Evolutionary conservation across 176 grass and related monocot species (phyloP).

Genomic region (Carex myosuroides): DNA sequence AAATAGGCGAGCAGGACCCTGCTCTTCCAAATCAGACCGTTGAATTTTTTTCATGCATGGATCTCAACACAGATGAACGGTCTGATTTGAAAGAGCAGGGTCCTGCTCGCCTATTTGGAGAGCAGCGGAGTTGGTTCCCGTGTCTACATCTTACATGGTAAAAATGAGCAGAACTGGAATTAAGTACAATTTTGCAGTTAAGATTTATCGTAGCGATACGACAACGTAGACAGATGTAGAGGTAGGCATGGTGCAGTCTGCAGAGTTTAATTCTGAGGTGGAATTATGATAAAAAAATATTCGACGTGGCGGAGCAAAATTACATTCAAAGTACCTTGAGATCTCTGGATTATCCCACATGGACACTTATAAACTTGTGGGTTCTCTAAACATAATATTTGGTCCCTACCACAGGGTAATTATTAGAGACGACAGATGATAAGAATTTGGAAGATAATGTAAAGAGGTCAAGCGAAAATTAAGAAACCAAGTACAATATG

Average conservation of each 20-base stretch:
- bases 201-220: background rate
- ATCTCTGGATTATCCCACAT: background rate
- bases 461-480: background rate
- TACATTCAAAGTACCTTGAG: background rate
- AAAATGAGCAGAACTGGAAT: background rate
- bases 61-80: too few relatives aligned
- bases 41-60: too few relatives aligned
- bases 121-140: too few relatives aligned
- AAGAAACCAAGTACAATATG: background rate
- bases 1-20: too few relatives aligned
- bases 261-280: constrained; percentile 1
- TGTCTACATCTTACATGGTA: background rate
- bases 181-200: background rate
- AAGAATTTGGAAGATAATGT: background rate
- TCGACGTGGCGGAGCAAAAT: background rate
- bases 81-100: too few relatives aligned
- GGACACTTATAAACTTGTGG: background rate
- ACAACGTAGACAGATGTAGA: background rate
- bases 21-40: too few relatives aligned
- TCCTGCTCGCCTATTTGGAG: too few relatives aligned
- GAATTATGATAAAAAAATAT: background rate
- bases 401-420: constrained; percentile 4
- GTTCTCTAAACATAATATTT: background rate
- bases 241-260: background rate
- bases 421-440: background rate